phyloP scores from a whole-genome alignment of 139 green algal species.

The Chlorella sp. region DNA sequence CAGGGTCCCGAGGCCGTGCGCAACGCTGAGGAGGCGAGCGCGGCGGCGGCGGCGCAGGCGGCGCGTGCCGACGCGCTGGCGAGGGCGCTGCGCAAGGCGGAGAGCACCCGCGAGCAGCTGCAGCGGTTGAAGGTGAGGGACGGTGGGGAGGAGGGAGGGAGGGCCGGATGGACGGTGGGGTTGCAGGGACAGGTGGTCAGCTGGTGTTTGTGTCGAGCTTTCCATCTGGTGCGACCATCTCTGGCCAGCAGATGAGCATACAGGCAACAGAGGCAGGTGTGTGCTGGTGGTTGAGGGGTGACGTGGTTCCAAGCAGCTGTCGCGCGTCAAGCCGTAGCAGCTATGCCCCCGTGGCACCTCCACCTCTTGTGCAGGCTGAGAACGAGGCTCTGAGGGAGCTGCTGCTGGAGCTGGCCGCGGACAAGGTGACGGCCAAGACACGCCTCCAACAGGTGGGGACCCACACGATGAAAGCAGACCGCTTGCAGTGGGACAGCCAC shows the following conservation, averaged over 20 bases:
- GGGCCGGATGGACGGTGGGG: no score
- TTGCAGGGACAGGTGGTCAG: no score
- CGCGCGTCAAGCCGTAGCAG: no score
- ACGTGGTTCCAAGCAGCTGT: no score
- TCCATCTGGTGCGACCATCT: no score
- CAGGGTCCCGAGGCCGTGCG: constrained; percentile 7
- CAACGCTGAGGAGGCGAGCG: constrained; percentile 33
- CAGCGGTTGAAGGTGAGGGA: constrained; percentile 14
- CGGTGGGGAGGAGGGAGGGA: no score
- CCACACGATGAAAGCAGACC: neutral
- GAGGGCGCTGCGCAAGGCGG: constrained; percentile 29
- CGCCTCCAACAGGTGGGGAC: constrained; percentile 1
- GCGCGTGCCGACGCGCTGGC: constrained; percentile 38
- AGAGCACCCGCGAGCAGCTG: constrained; percentile 23
- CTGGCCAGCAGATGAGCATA: no score
- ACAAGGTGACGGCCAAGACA: constrained; percentile 43
- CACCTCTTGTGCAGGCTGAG: constrained; percentile 42
- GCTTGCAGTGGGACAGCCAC: no score
- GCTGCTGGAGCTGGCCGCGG: constrained; percentile 58
- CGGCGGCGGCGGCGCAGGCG: constrained; percentile 35
- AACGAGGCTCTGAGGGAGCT: constrained; percentile 66
- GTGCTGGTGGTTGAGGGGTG: no score
- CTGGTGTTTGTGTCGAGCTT: no score
- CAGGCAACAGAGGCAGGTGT: no score
- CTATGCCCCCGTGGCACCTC: no score